A percentile compares a stretch with the other conserved stretches of the same genome.
phyloP scores from a whole-genome alignment of 2,329 filamentous ascomycete genomes.

The Cladosporium sp. region DNA sequence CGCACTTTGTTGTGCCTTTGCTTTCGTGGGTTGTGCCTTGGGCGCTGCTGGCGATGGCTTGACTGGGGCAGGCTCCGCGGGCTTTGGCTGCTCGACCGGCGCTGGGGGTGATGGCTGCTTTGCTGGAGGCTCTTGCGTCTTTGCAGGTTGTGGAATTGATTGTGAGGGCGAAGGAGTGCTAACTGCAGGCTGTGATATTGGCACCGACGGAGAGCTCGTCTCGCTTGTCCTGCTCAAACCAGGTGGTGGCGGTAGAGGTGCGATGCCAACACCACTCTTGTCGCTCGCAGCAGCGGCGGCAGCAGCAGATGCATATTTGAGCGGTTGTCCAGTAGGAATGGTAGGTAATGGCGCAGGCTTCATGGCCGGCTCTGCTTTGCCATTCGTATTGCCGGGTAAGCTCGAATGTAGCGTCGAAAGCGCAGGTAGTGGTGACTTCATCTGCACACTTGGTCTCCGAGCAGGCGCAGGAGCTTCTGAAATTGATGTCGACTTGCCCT shows the following conservation, averaged over 20 bases:
- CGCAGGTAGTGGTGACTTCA: constrained; percentile 92
- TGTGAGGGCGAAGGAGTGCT: constrained; percentile 38
- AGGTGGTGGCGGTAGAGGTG: constrained; percentile 87
- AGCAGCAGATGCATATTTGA: constrained; percentile 96
- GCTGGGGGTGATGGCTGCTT: constrained; percentile 32
- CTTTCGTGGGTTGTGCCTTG: constrained; percentile 38
- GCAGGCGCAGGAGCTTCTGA: constrained; percentile 59
- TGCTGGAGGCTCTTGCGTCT: constrained; percentile 27
- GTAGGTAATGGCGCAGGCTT: constrained; percentile 88
- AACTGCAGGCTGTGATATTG: constrained; percentile 44
- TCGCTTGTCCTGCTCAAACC: constrained; percentile 59
- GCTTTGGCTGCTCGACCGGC: constrained; percentile 30
- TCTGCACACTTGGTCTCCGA: constrained; percentile 79
- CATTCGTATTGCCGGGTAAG: constrained; percentile 61
- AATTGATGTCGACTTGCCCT: constrained; percentile 52
- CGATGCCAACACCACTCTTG: constrained; percentile 84
- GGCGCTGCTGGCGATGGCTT: constrained; percentile 39
- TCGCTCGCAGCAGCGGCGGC: constrained; percentile 83
- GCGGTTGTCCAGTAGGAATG: constrained; percentile 79
- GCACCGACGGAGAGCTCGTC: constrained; percentile 54
- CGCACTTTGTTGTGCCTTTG: constrained; percentile 22
- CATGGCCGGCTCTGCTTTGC: constrained; percentile 64
- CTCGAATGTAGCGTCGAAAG: constrained; percentile 85
- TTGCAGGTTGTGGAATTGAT: constrained; percentile 28
- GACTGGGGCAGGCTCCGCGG: constrained; percentile 26